Evolutionary conservation across 768 basidiomycete species (phyloP).

Genomic region (Mycena floridula): DNA sequence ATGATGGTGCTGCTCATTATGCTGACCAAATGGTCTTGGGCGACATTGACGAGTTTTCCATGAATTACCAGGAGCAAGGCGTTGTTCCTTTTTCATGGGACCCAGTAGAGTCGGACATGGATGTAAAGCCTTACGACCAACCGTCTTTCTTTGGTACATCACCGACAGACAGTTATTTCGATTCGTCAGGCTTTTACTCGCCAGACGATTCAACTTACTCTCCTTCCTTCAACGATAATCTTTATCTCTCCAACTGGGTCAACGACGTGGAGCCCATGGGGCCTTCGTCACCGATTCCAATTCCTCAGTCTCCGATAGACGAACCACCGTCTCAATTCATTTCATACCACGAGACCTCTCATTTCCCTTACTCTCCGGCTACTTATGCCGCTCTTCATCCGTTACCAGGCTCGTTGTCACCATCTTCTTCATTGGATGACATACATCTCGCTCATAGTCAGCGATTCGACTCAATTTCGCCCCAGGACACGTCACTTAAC

Average conservation of each 20-base stretch:
- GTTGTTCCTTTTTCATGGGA: constrained; percentile 31
- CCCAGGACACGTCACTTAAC: constrained; percentile 51
- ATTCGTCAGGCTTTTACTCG: constrained; percentile 32
- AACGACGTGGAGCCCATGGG: constrained; percentile 50
- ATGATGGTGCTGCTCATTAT: constrained; percentile 22
- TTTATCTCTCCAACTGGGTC: constrained; percentile 55
- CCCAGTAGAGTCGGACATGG: constrained; percentile 28
- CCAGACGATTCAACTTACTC: constrained; percentile 36
- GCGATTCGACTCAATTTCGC: constrained; percentile 51
- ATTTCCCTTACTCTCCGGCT: constrained; percentile 56
- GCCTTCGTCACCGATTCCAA: constrained; percentile 65
- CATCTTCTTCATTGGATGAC: constrained; percentile 47
- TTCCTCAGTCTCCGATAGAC: constrained; percentile 40
- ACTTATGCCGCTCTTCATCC: constrained; percentile 56
- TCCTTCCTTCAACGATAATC: constrained; percentile 37
- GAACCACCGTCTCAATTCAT: constrained; percentile 42
- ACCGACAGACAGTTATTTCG: constrained; percentile 30
- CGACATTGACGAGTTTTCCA: constrained; percentile 39
- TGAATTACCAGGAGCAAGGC: constrained; percentile 10
- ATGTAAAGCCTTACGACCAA: constrained; percentile 40
- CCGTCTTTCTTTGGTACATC: no score
- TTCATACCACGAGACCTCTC: constrained; percentile 38
- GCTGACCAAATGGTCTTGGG: constrained; percentile 55
- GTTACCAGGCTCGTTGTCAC: constrained; percentile 57
- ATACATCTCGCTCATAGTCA: constrained; percentile 32